Conservation (phyloP, 1,284 basidiomycete genomes). For the Heliocybe sulcata region DNA sequence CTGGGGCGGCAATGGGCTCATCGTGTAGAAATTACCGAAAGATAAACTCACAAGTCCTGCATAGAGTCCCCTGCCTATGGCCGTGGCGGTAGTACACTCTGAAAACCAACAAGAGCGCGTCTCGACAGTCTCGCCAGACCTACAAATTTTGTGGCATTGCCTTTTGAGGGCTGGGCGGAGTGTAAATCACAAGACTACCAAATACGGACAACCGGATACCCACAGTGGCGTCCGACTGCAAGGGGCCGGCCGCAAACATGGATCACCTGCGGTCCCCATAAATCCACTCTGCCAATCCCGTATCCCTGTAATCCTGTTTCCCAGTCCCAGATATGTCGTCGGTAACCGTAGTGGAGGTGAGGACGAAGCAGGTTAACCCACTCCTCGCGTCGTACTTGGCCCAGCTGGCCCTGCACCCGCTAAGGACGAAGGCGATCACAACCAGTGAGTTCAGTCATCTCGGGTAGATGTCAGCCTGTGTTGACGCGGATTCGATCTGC, state of each 20-base stretch:
- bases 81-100: background rate
- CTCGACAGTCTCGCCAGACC: background rate
- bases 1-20: conserved; percentile 5
- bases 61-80: background rate
- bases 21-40: background rate
- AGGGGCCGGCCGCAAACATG: conserved; percentile 1
- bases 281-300: background rate
- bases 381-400: conserved; percentile 58
- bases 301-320: background rate
- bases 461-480: conserved; percentile 2
- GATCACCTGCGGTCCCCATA: conserved; percentile 1
- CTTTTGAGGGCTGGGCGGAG: background rate
- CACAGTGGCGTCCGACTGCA: background rate
- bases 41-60: background rate
- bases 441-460: conserved; percentile 36
- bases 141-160: background rate
- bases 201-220: background rate
- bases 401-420: conserved; percentile 56
- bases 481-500: background rate
- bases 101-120: background rate
- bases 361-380: conserved; percentile 33
- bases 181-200: background rate
- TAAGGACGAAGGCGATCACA: conserved; percentile 71
- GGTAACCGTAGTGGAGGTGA: conserved; percentile 4
- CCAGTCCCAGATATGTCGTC: conserved; percentile 1